Percentiles rank a stretch among this genome's conserved stretches.
These are phyloP conservation scores for Acacia acuminata DNA, from an alignment of 306 rosid species.

Conservation along the genomic window DNA sequence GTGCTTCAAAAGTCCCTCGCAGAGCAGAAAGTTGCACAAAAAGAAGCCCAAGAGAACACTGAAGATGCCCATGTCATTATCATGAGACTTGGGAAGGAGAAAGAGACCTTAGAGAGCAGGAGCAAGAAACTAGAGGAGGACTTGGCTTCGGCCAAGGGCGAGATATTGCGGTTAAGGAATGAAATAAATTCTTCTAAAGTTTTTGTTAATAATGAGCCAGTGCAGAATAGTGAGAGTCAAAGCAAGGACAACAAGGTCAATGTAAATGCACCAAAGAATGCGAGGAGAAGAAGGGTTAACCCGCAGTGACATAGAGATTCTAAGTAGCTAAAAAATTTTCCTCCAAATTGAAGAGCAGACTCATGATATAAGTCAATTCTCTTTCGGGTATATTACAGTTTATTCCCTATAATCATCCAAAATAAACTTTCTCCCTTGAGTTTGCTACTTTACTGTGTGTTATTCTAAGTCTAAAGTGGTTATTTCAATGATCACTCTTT, in stretches of 20 bases:
- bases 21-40: constrained; percentile 57
- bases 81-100: constrained; percentile 61
- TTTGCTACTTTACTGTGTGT: neutral
- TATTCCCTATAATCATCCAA: neutral
- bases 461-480: neutral
- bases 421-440: neutral
- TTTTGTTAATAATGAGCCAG: constrained; percentile 39
- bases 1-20: constrained; percentile 52
- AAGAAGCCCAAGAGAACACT: constrained; percentile 69
- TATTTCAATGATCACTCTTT: neutral
- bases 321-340: neutral
- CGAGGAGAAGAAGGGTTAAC: constrained; percentile 43
- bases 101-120: constrained; percentile 64
- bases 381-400: neutral
- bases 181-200: constrained; percentile 37
- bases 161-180: constrained; percentile 48
- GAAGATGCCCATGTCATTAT: constrained; percentile 84
- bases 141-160: constrained; percentile 84
- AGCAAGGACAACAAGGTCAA: constrained; percentile 26
- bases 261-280: constrained; percentile 23
- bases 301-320: constrained; percentile 32
- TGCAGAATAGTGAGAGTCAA: constrained; percentile 28
- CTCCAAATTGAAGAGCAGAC: neutral
- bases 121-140: constrained; percentile 71
- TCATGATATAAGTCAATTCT: neutral